Percentiles rank a stretch among this genome's conserved stretches.
These are phyloP conservation scores for Moringa oleifera DNA, from an alignment of 345 rosid species.

Conservation along the genomic window DNA sequence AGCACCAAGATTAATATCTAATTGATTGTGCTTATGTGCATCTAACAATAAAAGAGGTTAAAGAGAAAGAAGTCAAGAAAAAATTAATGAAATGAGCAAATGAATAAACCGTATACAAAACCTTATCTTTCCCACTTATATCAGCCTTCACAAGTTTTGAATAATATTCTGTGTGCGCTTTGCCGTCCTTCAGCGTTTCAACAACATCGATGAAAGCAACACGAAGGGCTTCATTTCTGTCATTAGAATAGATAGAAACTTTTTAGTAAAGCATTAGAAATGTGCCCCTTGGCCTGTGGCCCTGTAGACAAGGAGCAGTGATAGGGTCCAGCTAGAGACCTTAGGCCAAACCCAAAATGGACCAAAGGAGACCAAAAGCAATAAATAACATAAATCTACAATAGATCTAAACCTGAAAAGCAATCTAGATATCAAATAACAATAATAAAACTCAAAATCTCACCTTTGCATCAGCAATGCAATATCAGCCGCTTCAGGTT, in stretches of 20 bases:
- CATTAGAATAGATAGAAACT: conserved; percentile 18
- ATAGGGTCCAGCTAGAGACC: not conserved
- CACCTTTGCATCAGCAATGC: conserved; percentile 93
- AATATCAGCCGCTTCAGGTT: conserved; percentile 91
- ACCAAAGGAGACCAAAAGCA: conserved; percentile 6
- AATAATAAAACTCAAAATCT: conserved; percentile 12
- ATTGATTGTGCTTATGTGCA: too few relatives aligned
- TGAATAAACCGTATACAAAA: conserved; percentile 12
- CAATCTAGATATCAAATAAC: not conserved
- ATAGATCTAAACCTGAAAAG: not conserved
- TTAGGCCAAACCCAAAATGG: not conserved
- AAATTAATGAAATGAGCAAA: not conserved
- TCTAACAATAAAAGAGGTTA: not conserved
- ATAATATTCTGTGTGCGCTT: conserved; percentile 64
- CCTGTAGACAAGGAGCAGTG: not conserved
- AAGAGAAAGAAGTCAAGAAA: not conserved
- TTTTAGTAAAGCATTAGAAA: conserved; percentile 6
- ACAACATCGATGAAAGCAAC: conserved; percentile 93
- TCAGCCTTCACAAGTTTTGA: conserved; percentile 97
- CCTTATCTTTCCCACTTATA: conserved; percentile 96
- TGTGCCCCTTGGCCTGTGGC: not conserved
- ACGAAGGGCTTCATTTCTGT: conserved; percentile 97
- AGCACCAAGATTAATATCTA: too few relatives aligned
- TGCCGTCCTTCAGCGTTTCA: conserved; percentile 71
- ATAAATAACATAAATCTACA: too few relatives aligned